Evolutionary conservation across 129 eudicot genomes (phyloP).

Genomic region (Chrysanthemum makinoi): DNA sequence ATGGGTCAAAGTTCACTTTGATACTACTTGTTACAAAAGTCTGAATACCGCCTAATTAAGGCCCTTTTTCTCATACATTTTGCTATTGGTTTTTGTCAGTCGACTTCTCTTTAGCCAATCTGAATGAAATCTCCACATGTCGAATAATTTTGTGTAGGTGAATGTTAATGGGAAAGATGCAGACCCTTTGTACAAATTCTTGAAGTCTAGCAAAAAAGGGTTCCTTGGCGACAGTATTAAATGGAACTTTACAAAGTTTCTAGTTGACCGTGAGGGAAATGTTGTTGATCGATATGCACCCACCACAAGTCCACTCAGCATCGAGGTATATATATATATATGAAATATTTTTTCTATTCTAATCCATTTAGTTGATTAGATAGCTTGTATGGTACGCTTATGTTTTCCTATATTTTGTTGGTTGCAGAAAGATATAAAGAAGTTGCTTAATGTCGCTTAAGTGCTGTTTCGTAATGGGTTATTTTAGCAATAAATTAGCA

Average conservation of each 20-base stretch:
- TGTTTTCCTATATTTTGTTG: background rate
- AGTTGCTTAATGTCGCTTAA: slow-evolving; percentile 44
- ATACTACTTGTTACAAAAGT: too few relatives aligned
- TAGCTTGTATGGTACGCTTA: background rate
- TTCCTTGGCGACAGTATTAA: slow-evolving; percentile 78
- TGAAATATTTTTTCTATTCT: background rate
- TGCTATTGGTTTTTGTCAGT: too few relatives aligned
- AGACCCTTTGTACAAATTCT: slow-evolving; percentile 77
- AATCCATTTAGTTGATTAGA: background rate
- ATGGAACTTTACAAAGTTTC: slow-evolving; percentile 90
- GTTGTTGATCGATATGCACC: slow-evolving; percentile 95
- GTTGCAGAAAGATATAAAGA: slow-evolving; percentile 84
- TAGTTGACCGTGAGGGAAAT: slow-evolving; percentile 69
- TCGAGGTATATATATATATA: slow-evolving; percentile 55
- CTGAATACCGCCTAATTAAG: too few relatives aligned
- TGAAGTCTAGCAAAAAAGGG: slow-evolving; percentile 80
- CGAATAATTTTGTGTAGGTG: slow-evolving; percentile 43
- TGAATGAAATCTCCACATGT: background rate
- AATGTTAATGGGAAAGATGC: slow-evolving; percentile 80
- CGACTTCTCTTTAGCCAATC: too few relatives aligned
- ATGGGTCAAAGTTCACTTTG: too few relatives aligned
- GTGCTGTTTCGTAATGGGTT: slow-evolving; percentile 13
- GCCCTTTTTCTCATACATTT: too few relatives aligned
- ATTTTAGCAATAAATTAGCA: slow-evolving; percentile 34
- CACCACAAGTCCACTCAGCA: slow-evolving; percentile 90